phyloP scores from a whole-genome alignment of 306 rosid genomes.

The Carpinus fangiana region DNA sequence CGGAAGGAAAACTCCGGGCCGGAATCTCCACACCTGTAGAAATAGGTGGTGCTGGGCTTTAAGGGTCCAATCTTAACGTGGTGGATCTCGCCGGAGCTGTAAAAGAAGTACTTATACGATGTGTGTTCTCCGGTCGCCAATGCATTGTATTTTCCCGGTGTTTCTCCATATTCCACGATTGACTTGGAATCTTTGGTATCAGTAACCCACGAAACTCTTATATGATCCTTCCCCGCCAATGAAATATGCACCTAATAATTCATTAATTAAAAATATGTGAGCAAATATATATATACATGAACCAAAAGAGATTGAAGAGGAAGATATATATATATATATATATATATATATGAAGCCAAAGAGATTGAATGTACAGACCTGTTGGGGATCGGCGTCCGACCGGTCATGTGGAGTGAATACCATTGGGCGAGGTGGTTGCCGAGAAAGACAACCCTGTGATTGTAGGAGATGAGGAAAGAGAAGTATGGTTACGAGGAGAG shows the following conservation, averaged over 20 bases:
- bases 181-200: constrained; percentile 35
- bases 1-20: constrained; percentile 63
- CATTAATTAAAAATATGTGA: no score
- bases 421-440: constrained; percentile 37
- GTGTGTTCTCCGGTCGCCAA: constrained; percentile 32
- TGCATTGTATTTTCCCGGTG: constrained; percentile 27
- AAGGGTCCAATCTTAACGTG: constrained; percentile 44
- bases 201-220: constrained; percentile 77
- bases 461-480: constrained; percentile 33
- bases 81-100: constrained; percentile 45
- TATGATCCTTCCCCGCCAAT: constrained; percentile 56
- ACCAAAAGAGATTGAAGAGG: not conserved
- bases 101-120: constrained; percentile 37
- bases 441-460: constrained; percentile 29
- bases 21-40: constrained; percentile 43
- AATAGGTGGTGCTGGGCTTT: constrained; percentile 36
- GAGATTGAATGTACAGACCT: constrained; percentile 25
- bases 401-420: constrained; percentile 35
- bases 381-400: constrained; percentile 46
- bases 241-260: constrained; percentile 63
- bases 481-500: constrained; percentile 32
- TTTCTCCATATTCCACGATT: constrained; percentile 38
- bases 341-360: not conserved
- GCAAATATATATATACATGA: not conserved
- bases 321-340: no score